A percentile compares a stretch with the other conserved stretches of the same genome.
Conservation (phyloP, 139 green algal species). For the Tetraselmis striata region DNA sequence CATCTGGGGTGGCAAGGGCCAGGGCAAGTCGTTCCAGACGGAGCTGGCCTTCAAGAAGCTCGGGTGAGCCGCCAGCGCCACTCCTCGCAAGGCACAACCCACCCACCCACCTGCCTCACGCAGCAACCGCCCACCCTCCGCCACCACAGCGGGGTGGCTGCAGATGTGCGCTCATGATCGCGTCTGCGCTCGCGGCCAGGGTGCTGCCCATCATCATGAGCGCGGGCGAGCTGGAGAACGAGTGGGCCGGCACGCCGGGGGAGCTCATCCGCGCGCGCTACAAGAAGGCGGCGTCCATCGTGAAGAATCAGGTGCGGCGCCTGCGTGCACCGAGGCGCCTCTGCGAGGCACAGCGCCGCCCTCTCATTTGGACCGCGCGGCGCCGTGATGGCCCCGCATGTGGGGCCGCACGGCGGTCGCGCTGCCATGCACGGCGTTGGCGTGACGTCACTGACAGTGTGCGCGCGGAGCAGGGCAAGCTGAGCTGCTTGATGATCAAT, state of each 20-base stretch:
- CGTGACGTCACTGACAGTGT: too few species aligned
- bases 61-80: conserved; percentile 44
- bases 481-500: conserved; percentile 83
- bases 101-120: too few species aligned
- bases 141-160: too few species aligned
- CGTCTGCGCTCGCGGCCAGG: neutral
- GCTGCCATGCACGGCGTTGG: too few species aligned
- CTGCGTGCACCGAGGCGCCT: neutral
- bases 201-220: neutral
- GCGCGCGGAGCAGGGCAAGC: conserved; percentile 63
- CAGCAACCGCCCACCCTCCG: too few species aligned
- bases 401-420: too few species aligned
- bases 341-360: neutral
- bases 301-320: neutral
- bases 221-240: conserved; percentile 73
- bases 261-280: conserved; percentile 78
- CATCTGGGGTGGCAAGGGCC: conserved; percentile 56
- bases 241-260: conserved; percentile 51
- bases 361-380: too few species aligned
- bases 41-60: conserved; percentile 88
- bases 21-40: conserved; percentile 79
- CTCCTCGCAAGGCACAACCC: too few species aligned
- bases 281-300: conserved; percentile 28
- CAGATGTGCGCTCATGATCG: too few species aligned
- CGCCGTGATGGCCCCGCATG: too few species aligned